Evolutionary conservation across 331 rosid genomes (phyloP), one percentile per base, ranked within the genome.

Genomic region (Stylosanthes scabra): DNA sequence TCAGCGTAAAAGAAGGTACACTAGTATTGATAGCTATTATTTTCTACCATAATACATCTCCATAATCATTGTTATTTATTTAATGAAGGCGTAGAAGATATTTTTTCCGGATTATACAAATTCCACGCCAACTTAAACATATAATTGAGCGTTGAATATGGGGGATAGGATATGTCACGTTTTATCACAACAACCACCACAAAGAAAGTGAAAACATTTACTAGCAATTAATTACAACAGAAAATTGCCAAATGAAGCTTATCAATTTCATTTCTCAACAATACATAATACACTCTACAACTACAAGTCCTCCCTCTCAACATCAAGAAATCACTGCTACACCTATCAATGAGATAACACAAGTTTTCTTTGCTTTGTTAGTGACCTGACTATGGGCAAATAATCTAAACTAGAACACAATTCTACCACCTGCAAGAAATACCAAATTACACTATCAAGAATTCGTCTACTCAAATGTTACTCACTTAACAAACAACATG

Each of bases 211-310:
- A 39, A 79, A 68, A 45, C 82, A 60, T 63, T 41, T 64, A 58
- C 59, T 34, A 57, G 27, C 6, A 20, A 74, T 5, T 75, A 85
- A 85, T 84, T 89, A 89, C 92, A 83, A 81, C 86, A 79, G 54
- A 73, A 71, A 71, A 79, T 83, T n/a, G 77, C 71, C 46, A 78
- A 66, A 81, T 15, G 77, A 65, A 63, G 67, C 51, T 31, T 29
- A 41, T 51, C 74, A 59, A 66, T 59, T 63, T 67, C 64, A 66
- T 37, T 66, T 49, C 39, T 42, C 41, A 63, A 44, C 55, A 44
- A 41, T 57, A 57, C 61, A 47, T 39, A 14, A 9, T 14, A 59
- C 11, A 68, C 41, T 67, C 37, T 34, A 79, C 77, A 67, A 20
- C 66, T 41, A 25, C 15, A 13, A 28, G 42, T 44, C 11, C 25